These are phyloP conservation scores for Septoria petroselini DNA, from an alignment of 2,329 filamentous ascomycete species.

Conservation along the genomic window DNA sequence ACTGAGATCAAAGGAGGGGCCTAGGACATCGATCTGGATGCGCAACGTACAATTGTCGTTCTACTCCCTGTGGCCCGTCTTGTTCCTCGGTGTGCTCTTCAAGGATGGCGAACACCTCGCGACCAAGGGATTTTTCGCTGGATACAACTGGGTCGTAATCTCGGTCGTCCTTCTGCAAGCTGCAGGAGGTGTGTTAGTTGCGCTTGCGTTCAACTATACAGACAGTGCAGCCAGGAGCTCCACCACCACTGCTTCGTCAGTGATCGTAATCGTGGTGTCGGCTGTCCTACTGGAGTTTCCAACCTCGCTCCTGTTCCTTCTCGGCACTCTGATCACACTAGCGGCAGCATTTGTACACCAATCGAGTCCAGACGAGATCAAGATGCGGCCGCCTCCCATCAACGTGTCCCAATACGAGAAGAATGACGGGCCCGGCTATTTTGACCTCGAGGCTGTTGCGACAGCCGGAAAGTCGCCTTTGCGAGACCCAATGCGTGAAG, in stretches of 20 bases:
- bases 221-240: slow-evolving; percentile 94
- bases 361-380: slow-evolving; percentile 54
- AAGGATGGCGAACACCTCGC: slow-evolving; percentile 82
- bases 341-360: slow-evolving; percentile 83
- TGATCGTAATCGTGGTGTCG: slow-evolving; percentile 81
- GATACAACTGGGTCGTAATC: slow-evolving; percentile 93
- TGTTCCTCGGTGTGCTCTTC: slow-evolving; percentile 81
- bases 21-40: slow-evolving; percentile 79
- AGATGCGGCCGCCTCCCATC: slow-evolving; percentile 61
- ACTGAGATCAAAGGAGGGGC: slow-evolving; percentile 65
- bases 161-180: slow-evolving; percentile 78
- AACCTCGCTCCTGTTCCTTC: slow-evolving; percentile 67
- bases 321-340: slow-evolving; percentile 76
- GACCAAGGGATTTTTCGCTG: slow-evolving; percentile 85
- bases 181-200: slow-evolving; percentile 77
- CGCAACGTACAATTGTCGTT: slow-evolving; percentile 92
- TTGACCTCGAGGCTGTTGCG: slow-evolving; percentile 47
- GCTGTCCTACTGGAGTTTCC: slow-evolving; percentile 80
- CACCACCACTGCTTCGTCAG: slow-evolving; percentile 85
- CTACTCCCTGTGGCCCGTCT: slow-evolving; percentile 85
- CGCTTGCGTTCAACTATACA: slow-evolving; percentile 75
- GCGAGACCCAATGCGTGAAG: slow-evolving; percentile 44
- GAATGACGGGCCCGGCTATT: slow-evolving; percentile 42
- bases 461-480: slow-evolving; percentile 46
- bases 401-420: slow-evolving; percentile 75